Conservation (phyloP, 2,329 filamentous ascomycete species). For the Botrytis aclada region DNA sequence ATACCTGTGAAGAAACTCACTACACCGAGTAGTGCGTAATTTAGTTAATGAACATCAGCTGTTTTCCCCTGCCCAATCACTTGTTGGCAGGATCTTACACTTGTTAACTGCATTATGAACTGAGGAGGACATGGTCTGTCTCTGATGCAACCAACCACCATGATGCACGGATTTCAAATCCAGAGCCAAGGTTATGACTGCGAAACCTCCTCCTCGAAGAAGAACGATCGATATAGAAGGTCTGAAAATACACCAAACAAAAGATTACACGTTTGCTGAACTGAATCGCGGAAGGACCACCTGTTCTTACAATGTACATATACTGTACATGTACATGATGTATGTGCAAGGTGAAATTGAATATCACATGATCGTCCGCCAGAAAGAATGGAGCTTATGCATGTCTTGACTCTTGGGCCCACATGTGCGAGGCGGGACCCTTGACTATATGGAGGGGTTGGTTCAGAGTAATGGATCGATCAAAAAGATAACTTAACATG, state of each 20-base stretch:
- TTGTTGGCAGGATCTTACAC: neutral
- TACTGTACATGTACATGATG: neutral
- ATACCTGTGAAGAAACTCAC: neutral
- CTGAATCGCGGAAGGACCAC: neutral
- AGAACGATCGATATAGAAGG: neutral
- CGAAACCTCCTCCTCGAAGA: neutral
- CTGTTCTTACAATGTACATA: neutral
- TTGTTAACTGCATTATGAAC: neutral
- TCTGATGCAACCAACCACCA: neutral
- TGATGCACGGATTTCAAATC: neutral
- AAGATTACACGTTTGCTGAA: neutral
- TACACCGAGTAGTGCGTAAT: neutral
- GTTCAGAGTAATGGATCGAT: neutral
- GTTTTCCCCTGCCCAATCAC: neutral
- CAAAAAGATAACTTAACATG: neutral
- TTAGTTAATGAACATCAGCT: neutral
- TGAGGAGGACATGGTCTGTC: neutral
- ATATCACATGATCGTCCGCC: neutral
- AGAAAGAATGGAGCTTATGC: neutral
- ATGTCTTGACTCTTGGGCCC: neutral
- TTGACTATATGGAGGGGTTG: neutral
- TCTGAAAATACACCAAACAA: neutral
- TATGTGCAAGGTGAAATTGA: neutral
- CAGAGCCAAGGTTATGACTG: neutral
- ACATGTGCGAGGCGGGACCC: neutral